Evolutionary conservation across 2,329 filamentous ascomycete genomes (phyloP).

Genomic region (Knufia petricola): DNA sequence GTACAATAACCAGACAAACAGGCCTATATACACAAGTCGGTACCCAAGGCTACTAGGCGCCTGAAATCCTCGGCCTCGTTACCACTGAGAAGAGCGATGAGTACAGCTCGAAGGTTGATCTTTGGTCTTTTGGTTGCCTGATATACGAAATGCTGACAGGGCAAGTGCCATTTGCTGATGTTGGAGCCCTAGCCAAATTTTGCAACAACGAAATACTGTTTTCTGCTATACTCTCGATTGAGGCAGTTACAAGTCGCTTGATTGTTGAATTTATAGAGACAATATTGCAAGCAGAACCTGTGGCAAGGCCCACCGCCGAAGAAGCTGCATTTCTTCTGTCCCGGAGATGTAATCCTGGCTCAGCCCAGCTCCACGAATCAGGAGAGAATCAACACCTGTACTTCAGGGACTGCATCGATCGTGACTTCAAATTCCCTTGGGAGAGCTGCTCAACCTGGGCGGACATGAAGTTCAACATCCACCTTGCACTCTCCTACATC

Average conservation of each 20-base stretch:
- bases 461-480: neutral
- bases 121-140: neutral
- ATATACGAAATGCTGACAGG: neutral
- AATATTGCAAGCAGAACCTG: neutral
- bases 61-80: neutral
- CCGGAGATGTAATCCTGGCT: neutral
- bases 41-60: conserved; percentile 2
- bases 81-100: neutral
- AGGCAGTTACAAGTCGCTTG: neutral
- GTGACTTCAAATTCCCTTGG: neutral
- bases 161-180: neutral
- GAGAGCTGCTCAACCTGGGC: neutral
- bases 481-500: neutral
- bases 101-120: conserved; percentile 4
- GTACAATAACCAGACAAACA: neutral
- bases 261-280: neutral
- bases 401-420: neutral
- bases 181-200: neutral
- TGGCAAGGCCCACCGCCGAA: neutral
- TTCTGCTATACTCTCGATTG: no score
- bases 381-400: neutral
- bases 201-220: no score
- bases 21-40: neutral
- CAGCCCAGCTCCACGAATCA: neutral
- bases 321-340: neutral